These are phyloP conservation scores for Tympanopsis confertula DNA, from an alignment of 2,329 filamentous ascomycete species.

Conservation along the genomic window DNA sequence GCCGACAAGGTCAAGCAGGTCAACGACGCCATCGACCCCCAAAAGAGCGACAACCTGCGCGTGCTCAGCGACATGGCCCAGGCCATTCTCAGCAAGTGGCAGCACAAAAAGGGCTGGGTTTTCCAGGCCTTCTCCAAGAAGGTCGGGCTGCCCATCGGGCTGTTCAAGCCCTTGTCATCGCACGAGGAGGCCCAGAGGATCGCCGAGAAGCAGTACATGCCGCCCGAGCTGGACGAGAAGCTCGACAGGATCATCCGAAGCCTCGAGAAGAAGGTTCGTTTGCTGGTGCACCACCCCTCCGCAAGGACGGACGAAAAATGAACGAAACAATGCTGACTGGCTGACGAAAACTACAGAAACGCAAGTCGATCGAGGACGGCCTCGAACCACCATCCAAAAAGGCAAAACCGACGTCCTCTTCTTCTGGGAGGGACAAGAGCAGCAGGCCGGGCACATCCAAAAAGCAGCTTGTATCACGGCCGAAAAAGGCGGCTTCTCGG, in stretches of 20 bases:
- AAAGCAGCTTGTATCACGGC: not conserved
- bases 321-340: too few relatives aligned
- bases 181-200: slow-evolving; percentile 75
- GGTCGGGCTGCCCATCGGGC: slow-evolving; percentile 64
- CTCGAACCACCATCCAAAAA: slow-evolving; percentile 14
- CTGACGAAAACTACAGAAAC: slow-evolving; percentile 29
- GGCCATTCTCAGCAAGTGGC: slow-evolving; percentile 70
- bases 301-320: too few relatives aligned
- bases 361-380: slow-evolving; percentile 39
- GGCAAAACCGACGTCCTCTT: not conserved
- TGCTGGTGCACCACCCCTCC: slow-evolving; percentile 28
- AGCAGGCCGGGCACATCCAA: not conserved
- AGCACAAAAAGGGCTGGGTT: slow-evolving; percentile 74
- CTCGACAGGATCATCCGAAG: slow-evolving; percentile 57
- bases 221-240: slow-evolving; percentile 63
- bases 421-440: not conserved
- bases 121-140: slow-evolving; percentile 77
- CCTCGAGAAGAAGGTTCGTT: slow-evolving; percentile 58
- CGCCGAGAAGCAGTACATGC: slow-evolving; percentile 73
- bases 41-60: slow-evolving; percentile 65
- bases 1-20: slow-evolving; percentile 89
- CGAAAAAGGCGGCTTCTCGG: not conserved
- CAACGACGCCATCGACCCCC: slow-evolving; percentile 61
- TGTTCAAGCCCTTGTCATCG: slow-evolving; percentile 65
- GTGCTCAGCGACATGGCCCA: slow-evolving; percentile 80